These are phyloP conservation scores for Dactylella cylindrospora DNA, from an alignment of 2,329 filamentous ascomycete species.

Conservation along the genomic window DNA sequence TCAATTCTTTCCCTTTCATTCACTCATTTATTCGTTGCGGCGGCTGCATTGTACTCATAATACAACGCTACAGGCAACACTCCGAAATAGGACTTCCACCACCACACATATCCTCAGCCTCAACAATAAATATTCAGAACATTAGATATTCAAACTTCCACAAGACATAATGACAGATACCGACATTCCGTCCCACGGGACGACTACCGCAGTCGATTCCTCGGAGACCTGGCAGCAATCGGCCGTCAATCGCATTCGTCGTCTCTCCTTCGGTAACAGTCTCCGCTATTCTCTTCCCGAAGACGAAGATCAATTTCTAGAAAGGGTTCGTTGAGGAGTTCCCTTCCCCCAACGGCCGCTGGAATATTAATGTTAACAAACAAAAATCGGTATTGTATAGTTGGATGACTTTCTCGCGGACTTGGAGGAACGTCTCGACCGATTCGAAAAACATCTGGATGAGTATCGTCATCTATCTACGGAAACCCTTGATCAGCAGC, in stretches of 20 bases:
- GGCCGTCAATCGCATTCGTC: constrained; percentile 43
- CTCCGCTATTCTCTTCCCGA: constrained; percentile 40
- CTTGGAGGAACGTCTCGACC: constrained; percentile 80
- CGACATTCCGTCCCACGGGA: constrained; percentile 11
- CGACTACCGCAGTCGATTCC: constrained; percentile 19
- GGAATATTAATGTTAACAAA: background rate
- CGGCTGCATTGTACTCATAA: background rate
- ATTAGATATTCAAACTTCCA: constrained; percentile 8
- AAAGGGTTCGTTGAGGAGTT: constrained; percentile 42
- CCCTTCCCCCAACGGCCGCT: no score
- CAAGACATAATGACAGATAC: constrained; percentile 3
- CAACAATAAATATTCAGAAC: constrained; percentile 1
- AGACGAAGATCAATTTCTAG: constrained; percentile 39
- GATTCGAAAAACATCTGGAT: constrained; percentile 63
- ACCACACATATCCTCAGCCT: background rate
- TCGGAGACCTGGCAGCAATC: constrained; percentile 32
- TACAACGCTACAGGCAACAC: background rate
- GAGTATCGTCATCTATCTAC: constrained; percentile 67
- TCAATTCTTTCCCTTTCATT: background rate
- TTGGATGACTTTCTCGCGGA: constrained; percentile 81
- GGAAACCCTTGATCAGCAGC: constrained; percentile 76
- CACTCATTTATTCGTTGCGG: background rate
- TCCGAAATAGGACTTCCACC: background rate
- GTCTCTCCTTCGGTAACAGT: constrained; percentile 30
- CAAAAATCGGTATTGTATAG: constrained; percentile 52